phyloP scores from a whole-genome alignment of 371 early-diverging fungal species.

The Apophysomyces trapeziformis region DNA sequence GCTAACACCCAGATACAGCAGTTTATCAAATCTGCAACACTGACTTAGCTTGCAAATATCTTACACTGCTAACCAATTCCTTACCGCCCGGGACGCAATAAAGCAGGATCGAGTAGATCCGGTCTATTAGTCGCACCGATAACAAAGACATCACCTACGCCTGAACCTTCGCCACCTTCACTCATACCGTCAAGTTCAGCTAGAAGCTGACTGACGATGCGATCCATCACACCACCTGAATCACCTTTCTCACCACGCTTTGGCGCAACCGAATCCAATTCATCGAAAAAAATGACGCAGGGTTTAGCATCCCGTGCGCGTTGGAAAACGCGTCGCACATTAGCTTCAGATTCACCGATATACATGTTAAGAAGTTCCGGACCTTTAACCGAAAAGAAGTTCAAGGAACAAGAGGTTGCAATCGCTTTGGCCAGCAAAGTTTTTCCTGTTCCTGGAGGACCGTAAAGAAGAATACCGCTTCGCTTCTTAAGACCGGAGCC shows the following conservation, averaged over 20 bases:
- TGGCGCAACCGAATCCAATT: conserved; percentile 98
- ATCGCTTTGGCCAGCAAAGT: conserved; percentile 99
- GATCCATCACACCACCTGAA: conserved; percentile 98
- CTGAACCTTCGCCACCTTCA: conserved; percentile 47
- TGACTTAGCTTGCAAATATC: not conserved
- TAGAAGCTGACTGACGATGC: conserved; percentile 94
- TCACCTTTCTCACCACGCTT: conserved; percentile 97
- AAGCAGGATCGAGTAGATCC: conserved; percentile 97
- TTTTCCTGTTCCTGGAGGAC: conserved; percentile 99
- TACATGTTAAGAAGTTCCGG: conserved; percentile 94
- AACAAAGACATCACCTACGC: conserved; percentile 95
- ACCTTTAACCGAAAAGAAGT: conserved; percentile 99
- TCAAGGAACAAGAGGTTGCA: conserved; percentile 96
- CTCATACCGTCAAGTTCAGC: conserved; percentile 96
- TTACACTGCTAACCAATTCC: not conserved
- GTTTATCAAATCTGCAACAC: conserved; percentile 85
- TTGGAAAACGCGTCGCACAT: conserved; percentile 98
- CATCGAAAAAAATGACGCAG: conserved; percentile 99
- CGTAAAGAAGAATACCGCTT: conserved; percentile 94
- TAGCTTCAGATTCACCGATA: conserved; percentile 97
- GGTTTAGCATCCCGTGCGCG: conserved; percentile 98
- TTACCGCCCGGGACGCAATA: conserved; percentile 68
- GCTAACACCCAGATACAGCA: conserved; percentile 93
- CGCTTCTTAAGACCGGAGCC: conserved; percentile 97
- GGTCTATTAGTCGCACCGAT: conserved; percentile 99